These are phyloP conservation scores for Penicillium sp. DNA, from an alignment of 2,329 filamentous ascomycete species.

Conservation along the genomic window DNA sequence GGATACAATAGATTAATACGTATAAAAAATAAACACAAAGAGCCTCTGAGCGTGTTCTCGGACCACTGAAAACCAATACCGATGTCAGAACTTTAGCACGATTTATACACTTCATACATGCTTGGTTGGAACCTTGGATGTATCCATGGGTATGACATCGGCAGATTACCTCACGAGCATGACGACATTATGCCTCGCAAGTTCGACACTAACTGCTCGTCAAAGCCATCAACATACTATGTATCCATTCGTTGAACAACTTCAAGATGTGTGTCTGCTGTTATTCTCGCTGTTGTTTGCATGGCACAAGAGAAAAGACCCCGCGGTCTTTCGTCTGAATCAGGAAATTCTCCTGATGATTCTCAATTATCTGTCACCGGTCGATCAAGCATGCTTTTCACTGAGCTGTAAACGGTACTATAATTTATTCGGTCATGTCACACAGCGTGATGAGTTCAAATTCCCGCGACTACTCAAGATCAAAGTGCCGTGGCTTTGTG, in stretches of 20 bases:
- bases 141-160: neutral
- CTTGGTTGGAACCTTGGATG: neutral
- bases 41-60: too few species aligned
- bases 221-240: neutral
- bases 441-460: neutral
- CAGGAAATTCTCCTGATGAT: neutral
- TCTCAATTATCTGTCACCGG: neutral
- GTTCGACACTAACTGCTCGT: neutral
- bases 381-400: slow-evolving; percentile 1
- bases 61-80: too few species aligned
- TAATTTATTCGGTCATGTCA: neutral
- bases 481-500: neutral
- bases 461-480: slow-evolving; percentile 2
- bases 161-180: neutral
- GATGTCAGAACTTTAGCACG: neutral
- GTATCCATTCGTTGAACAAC: neutral
- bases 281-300: neutral
- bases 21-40: neutral
- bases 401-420: slow-evolving; percentile 1
- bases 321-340: neutral
- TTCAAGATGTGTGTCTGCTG: neutral
- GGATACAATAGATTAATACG: too few species aligned
- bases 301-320: neutral
- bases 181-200: slow-evolving; percentile 1
- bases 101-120: neutral